Base-by-base conservation (phyloP, 768 basidiomycete genomes). In the Hericium coralloides region DNA sequence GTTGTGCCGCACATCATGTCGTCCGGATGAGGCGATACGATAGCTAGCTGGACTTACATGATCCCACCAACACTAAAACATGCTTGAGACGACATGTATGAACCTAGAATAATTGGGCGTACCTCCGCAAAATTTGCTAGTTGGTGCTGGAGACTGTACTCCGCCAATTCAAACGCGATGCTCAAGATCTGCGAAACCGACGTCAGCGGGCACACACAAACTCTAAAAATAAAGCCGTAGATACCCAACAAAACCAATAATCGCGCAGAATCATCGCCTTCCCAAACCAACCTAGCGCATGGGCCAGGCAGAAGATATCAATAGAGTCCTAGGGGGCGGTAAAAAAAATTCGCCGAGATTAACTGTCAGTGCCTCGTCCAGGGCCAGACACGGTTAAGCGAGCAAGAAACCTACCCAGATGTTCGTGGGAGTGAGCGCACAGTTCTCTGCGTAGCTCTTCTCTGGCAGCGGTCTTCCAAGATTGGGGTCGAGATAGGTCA, bases 231-330 rank as follows among this genome's bases (percentile, higher is more conserved):
- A 49, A 59, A 50, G 53, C 45, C 41, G 57, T 38, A 70, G 74
- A 58, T 65, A 91, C 90, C 90, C 92, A 93, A 65, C 92, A 93
- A 66, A 92, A 93, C 91, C 91, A 93, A 65, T 94, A 93, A 65
- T 94, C 92, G 22, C 92, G 82, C 65, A 94, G 70, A 63, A 94
- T 86, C 78, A 93, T 79, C 3, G 92, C 91, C 69, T 94, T 94
- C 45, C 91, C 90, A 67, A 91, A 93, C 91, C 91, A 94, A 5
- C 91, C 91, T 50, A 93, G 67, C 39, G 89, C 73, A 68, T 94
- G 91, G 26, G 91, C 91, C 17, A 93, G 62, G 65, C 90, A 92
- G 67, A 94, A 94, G 55, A 92, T 85, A 66, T 94, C 91, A 31
- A 94, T 68, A 4, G 91, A 87, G 65, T 86, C 79, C 87, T 92